A percentile compares a stretch with the other conserved stretches of the same genome.
These are phyloP conservation scores for Lippia alba DNA, from an alignment of 305 asterid genomes.

Conservation along the genomic window DNA sequence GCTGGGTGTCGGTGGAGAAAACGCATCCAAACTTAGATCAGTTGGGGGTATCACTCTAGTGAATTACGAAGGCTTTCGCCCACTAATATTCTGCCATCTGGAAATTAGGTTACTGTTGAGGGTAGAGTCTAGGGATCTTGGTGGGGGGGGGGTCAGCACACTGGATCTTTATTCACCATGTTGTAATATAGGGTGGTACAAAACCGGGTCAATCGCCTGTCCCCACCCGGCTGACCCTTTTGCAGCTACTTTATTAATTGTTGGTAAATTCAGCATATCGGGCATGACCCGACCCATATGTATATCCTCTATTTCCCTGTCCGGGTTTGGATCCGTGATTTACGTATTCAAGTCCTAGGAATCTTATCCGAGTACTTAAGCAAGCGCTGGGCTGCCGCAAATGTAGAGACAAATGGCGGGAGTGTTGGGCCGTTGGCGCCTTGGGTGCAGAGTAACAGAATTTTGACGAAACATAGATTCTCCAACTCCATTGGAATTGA, in stretches of 20 bases:
- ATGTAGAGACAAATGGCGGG: no score
- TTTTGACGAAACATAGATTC: no score
- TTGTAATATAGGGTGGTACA: constrained; percentile 50
- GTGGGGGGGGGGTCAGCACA: no score
- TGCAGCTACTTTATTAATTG: constrained; percentile 68
- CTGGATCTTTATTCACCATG: constrained; percentile 42
- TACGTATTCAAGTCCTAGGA: no score
- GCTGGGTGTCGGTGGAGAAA: constrained; percentile 61
- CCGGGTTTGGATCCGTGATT: constrained; percentile 61
- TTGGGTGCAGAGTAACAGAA: no score
- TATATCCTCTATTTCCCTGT: constrained; percentile 78
- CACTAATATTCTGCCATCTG: constrained; percentile 81
- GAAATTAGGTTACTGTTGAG: no score
- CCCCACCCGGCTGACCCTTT: constrained; percentile 91
- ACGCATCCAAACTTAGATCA: constrained; percentile 66
- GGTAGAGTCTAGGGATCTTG: constrained; percentile 72
- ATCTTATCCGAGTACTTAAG: no score
- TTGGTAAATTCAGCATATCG: constrained; percentile 72
- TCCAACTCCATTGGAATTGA: no score
- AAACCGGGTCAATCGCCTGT: constrained; percentile 64
- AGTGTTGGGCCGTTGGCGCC: no score
- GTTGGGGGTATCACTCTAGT: no score
- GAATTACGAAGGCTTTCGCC: no score
- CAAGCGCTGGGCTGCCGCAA: no score
- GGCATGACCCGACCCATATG: constrained; percentile 82